These are phyloP conservation scores for Botrytis fabae DNA, from an alignment of 2,329 filamentous ascomycete species.

Conservation along the genomic window DNA sequence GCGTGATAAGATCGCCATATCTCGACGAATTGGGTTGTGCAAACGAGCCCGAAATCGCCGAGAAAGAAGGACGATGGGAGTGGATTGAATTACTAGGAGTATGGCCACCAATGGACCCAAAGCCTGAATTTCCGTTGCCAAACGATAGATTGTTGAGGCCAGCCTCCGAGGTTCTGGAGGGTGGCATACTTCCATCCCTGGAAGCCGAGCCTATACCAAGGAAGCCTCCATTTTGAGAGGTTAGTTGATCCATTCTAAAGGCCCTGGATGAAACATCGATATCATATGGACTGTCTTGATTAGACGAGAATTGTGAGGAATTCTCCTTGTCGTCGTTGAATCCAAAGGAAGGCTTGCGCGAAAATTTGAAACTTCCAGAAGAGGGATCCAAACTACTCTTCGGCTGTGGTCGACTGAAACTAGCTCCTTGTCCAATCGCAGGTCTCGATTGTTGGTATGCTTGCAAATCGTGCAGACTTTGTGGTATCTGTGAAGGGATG, in stretches of 20 bases:
- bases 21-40: conserved; percentile 47
- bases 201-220: conserved; percentile 49
- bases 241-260: conserved; percentile 33
- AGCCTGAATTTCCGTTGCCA: conserved; percentile 30
- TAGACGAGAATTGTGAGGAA: conserved; percentile 30
- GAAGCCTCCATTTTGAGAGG: conserved; percentile 47
- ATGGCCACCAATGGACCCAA: conserved; percentile 42
- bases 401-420: conserved; percentile 41
- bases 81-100: conserved; percentile 49
- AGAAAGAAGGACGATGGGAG: conserved; percentile 48
- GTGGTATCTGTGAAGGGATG: conserved; percentile 43
- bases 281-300: conserved; percentile 32
- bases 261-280: conserved; percentile 32
- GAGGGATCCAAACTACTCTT: conserved; percentile 49
- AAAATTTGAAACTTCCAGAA: conserved; percentile 46
- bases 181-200: conserved; percentile 56
- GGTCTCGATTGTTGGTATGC: conserved; percentile 48
- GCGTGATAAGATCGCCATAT: conserved; percentile 31
- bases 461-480: conserved; percentile 46
- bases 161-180: conserved; percentile 55
- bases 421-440: conserved; percentile 47
- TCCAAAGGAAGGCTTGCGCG: conserved; percentile 35
- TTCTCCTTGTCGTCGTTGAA: conserved; percentile 40
- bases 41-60: conserved; percentile 50
- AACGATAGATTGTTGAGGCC: conserved; percentile 39